phyloP scores from a whole-genome alignment of 257 asterid genomes.

The Fraxinus quadrangulata region DNA sequence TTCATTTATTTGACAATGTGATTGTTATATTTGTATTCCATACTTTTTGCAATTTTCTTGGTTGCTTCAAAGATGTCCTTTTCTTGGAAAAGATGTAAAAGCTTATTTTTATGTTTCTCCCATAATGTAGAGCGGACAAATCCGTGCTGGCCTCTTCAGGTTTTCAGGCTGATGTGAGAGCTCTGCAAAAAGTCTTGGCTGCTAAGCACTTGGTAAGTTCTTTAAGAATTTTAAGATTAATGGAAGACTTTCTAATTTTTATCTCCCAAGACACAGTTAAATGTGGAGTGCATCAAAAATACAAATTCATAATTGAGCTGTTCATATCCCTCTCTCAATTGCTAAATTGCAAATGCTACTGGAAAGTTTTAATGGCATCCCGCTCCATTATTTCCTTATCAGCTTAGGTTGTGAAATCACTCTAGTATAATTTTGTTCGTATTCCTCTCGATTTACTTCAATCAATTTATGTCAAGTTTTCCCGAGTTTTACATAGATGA shows the following conservation, averaged over 20 bases:
- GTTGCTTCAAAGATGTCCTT: background rate
- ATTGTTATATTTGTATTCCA: background rate
- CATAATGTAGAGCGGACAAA: constrained; percentile 71
- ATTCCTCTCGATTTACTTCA: background rate
- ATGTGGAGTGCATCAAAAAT: background rate
- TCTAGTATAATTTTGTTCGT: background rate
- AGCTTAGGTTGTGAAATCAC: background rate
- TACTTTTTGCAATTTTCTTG: background rate
- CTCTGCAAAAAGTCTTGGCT: constrained; percentile 75
- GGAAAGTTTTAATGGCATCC: background rate
- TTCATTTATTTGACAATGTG: constrained; percentile 1
- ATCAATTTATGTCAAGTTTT: background rate
- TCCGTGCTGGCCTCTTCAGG: constrained; percentile 92
- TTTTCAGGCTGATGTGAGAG: constrained; percentile 96
- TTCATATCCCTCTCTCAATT: background rate
- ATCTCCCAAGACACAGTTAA: background rate
- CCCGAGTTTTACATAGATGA: background rate
- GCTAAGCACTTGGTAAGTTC: constrained; percentile 59
- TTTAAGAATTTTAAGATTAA: background rate
- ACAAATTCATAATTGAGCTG: background rate
- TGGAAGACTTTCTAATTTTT: background rate
- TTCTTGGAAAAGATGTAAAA: background rate
- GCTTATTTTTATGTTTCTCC: constrained; percentile 13
- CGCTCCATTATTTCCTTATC: background rate
- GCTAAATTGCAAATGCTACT: background rate